These are phyloP conservation scores for Gracilaria caudata DNA, from an alignment of 23 red algal species.

Conservation along the genomic window DNA sequence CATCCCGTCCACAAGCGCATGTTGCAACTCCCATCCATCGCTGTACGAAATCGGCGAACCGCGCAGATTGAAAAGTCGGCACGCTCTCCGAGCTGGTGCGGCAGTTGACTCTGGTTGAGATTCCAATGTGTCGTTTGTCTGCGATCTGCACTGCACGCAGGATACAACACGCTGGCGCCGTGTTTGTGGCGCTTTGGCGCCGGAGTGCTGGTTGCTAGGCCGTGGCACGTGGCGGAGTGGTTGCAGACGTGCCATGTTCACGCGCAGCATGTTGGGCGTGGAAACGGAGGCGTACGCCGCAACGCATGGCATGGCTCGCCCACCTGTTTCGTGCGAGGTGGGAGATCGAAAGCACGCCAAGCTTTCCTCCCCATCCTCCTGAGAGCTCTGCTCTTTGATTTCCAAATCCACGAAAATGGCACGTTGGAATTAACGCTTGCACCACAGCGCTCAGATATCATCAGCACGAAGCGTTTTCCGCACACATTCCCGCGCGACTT, in stretches of 20 bases:
- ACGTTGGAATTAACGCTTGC: too few relatives aligned
- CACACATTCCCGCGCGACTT: too few relatives aligned
- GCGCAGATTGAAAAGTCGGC: slow-evolving; percentile 34
- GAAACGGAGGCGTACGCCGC: neutral
- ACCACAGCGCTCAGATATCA: too few relatives aligned
- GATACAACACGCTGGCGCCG: neutral
- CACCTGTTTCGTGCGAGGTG: neutral
- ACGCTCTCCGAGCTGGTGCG: neutral
- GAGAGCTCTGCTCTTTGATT: neutral
- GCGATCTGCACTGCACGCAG: neutral
- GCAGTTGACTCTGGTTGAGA: neutral
- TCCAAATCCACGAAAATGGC: too few relatives aligned
- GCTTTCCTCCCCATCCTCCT: too few relatives aligned
- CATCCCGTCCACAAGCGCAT: slow-evolving; percentile 20
- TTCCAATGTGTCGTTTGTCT: neutral
- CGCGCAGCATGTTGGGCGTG: neutral
- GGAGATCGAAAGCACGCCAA: too few relatives aligned
- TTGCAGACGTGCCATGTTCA: neutral
- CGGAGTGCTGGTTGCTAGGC: neutral
- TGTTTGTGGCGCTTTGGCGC: neutral
- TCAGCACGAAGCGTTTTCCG: too few relatives aligned
- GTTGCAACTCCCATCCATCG: slow-evolving; percentile 43
- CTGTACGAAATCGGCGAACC: slow-evolving; percentile 33
- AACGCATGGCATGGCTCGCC: neutral
- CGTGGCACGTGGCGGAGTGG: neutral